Conservation (phyloP, 139 green algal species). For the Zygnema cylindricum region DNA sequence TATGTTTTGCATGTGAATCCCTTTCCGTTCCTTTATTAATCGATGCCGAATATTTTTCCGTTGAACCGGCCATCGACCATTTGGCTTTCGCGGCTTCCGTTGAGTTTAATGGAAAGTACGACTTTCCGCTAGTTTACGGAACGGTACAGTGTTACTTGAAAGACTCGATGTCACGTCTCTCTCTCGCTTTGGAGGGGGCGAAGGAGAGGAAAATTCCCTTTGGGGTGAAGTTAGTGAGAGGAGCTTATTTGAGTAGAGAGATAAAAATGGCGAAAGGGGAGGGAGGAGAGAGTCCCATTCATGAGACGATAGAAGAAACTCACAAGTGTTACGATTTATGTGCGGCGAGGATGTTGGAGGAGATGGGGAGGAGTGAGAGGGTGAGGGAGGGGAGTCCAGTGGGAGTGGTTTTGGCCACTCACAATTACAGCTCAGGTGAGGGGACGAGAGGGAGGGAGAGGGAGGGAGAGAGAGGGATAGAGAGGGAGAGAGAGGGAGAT, state of each 20-base stretch:
- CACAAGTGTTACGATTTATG: constrained; percentile 52
- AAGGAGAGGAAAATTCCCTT: background rate
- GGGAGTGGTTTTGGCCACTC: constrained; percentile 49
- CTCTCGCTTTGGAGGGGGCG: constrained; percentile 22
- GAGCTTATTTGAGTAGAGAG: constrained; percentile 51
- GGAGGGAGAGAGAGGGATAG: no score
- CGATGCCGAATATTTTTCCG: constrained; percentile 49
- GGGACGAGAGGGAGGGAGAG: background rate
- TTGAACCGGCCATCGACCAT: constrained; percentile 57
- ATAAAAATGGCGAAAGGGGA: background rate
- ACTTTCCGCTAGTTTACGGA: constrained; percentile 48
- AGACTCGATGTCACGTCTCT: constrained; percentile 28
- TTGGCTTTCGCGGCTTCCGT: constrained; percentile 23
- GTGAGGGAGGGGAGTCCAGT: background rate
- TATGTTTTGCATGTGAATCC: constrained; percentile 49
- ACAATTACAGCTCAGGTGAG: constrained; percentile 52
- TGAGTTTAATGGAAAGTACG: constrained; percentile 38
- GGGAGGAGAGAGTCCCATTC: constrained; percentile 16
- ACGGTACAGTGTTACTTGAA: constrained; percentile 56
- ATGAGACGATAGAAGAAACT: constrained; percentile 40
- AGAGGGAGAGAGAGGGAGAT: no score
- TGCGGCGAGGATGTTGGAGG: constrained; percentile 52
- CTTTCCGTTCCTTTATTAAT: constrained; percentile 36
- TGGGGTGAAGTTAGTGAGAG: constrained; percentile 58
- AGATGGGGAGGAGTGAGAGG: background rate